Conservation (phyloP, 805 yeast genomes). For the Wilhelminamyces savonicus region DNA sequence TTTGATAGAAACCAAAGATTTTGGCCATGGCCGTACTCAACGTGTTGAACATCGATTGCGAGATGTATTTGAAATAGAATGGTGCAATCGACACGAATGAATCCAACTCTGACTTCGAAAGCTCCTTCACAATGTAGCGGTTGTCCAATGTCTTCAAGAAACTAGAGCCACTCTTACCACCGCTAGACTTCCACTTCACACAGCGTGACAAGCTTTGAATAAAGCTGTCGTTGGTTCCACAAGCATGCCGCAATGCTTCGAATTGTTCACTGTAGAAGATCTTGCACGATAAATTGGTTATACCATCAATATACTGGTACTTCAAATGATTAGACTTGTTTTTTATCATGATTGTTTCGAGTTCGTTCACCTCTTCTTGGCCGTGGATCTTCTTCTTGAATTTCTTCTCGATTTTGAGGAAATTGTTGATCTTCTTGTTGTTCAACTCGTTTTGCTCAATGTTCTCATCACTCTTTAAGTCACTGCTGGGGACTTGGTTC, state of each 20-base stretch:
- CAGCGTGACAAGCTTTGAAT: slow-evolving; percentile 90
- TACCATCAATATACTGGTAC: slow-evolving; percentile 86
- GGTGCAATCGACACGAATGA: slow-evolving; percentile 95
- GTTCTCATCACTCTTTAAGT: slow-evolving; percentile 6
- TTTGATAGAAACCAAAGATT: slow-evolving; percentile 92
- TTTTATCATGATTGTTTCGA: slow-evolving; percentile 71
- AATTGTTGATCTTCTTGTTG: slow-evolving; percentile 28
- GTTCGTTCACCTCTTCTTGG: slow-evolving; percentile 15
- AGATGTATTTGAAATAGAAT: slow-evolving; percentile 90
- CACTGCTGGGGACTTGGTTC: slow-evolving; percentile 3
- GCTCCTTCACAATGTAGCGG: slow-evolving; percentile 81
- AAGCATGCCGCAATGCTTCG: slow-evolving; percentile 83
- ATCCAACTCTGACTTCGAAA: slow-evolving; percentile 83
- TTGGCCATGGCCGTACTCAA: slow-evolving; percentile 92
- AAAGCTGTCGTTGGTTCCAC: slow-evolving; percentile 69
- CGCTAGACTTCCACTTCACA: slow-evolving; percentile 90
- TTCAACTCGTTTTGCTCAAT: slow-evolving; percentile 14
- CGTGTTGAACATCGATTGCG: slow-evolving; percentile 91
- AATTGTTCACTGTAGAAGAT: slow-evolving; percentile 94
- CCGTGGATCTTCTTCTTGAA: slow-evolving; percentile 25
- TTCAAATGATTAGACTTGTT: slow-evolving; percentile 85
- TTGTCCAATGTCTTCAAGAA: slow-evolving; percentile 90
- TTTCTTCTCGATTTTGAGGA: slow-evolving; percentile 36
- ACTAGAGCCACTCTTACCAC: slow-evolving; percentile 95
- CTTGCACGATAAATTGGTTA: slow-evolving; percentile 80